phyloP scores from a whole-genome alignment of 805 yeast genomes.

The Barnettozyma sucrosica region DNA sequence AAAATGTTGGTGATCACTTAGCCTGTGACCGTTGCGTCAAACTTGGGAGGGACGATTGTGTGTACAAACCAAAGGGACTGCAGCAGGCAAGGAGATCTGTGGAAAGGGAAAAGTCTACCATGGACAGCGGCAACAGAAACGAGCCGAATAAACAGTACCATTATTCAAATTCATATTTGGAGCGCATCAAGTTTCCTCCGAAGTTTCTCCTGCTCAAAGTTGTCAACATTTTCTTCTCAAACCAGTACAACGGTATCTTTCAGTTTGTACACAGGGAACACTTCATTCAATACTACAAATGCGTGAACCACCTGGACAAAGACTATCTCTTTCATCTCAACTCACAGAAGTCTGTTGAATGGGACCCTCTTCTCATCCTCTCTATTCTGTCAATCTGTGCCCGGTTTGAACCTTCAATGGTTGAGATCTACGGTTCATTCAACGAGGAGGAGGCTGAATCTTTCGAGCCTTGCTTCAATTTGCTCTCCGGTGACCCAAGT shows the following conservation, averaged over 20 bases:
- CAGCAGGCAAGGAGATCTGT: conserved; percentile 6
- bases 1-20: conserved; percentile 8
- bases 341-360: conserved; percentile 5
- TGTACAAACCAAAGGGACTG: conserved; percentile 12
- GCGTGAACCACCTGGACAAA: conserved; percentile 1
- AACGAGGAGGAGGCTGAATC: conserved; percentile 26
- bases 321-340: conserved; percentile 8
- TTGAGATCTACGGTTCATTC: conserved; percentile 30
- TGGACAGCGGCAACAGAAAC: not conserved
- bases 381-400: conserved; percentile 33
- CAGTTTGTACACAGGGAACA: conserved; percentile 10
- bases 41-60: conserved; percentile 9
- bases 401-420: conserved; percentile 30
- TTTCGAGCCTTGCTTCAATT: conserved; percentile 24
- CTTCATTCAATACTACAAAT: conserved; percentile 6
- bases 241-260: conserved; percentile 14
- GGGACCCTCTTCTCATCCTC: conserved; percentile 29
- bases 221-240: conserved; percentile 13
- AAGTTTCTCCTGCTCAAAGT: conserved; percentile 10
- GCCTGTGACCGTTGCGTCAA: conserved; percentile 10
- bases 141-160: not conserved
- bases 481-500: not conserved
- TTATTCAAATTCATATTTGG: conserved; percentile 3
- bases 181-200: conserved; percentile 10
- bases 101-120: not conserved